Base-by-base conservation (phyloP, 192 early-diverging fungal species). In the Rhizophagus sp. region DNA sequence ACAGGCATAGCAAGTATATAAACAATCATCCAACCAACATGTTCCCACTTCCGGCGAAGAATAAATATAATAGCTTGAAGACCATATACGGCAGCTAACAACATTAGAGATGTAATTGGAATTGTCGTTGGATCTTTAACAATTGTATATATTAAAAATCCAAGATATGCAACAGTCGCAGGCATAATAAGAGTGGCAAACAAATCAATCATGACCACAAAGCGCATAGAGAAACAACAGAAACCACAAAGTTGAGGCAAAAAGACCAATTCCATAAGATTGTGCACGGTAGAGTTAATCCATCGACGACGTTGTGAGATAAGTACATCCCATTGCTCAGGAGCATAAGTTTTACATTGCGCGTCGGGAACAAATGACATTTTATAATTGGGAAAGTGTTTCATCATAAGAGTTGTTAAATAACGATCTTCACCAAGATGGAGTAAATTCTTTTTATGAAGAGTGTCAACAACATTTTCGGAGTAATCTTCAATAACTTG, bases 221-320 rank as follows among this genome's bases (percentile, higher is more conserved):
- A 96, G 13, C 96, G 92, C 94, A 99, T 96, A 49, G 96, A 98
- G 87, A 97, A 98, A 87, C 96, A 97, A 84, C 96, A 93, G 90
- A 95, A 97, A 36, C 98, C 97, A 79, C 98, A 99, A 41, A 99
- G 92, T 76, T 98, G 96, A 25, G 94, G 94, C 79, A 99, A 86
- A 80, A 96, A 91, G 36, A 97, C 84, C 62, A 99, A 88, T 84
- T 99, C 98, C 81, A 98, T 91, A 82, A 98, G 87, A 83, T 99
- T 99, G 89, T 99, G 98, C 10, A 99, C 94, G 4, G 98, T 99
- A 57, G 97, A 98, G 88, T 99, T 99, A 82, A 99, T 99, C 98
- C 98, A 99, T 81, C 98, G 94, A 87, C 98, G 96, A 76, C 98
- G 94, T 85, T 99, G 98, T 7, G 98, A 99, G 34, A 99, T 84